These are phyloP conservation scores for Pseudogymnoascus sp. DNA, from an alignment of 2,329 filamentous ascomycete genomes.

Conservation along the genomic window DNA sequence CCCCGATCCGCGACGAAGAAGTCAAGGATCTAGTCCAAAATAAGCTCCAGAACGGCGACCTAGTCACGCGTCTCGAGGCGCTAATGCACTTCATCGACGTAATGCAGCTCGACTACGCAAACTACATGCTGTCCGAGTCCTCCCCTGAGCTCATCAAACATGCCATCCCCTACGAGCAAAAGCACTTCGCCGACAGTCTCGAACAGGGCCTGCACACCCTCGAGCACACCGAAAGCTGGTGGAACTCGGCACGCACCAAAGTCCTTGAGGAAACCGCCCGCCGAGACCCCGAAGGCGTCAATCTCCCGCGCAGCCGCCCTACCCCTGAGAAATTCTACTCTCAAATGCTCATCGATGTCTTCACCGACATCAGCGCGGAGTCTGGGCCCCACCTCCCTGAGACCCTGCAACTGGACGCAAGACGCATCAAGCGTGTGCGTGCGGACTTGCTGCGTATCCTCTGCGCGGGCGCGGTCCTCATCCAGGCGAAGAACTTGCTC, in stretches of 20 bases:
- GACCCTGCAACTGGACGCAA: conserved; percentile 62
- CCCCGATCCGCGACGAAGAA: conserved; percentile 70
- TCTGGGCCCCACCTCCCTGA: conserved; percentile 48
- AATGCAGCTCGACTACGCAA: conserved; percentile 74
- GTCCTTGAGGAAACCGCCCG: conserved; percentile 58
- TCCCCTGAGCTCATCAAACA: conserved; percentile 66
- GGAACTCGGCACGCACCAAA: conserved; percentile 56
- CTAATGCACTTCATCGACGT: conserved; percentile 69
- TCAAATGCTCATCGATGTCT: conserved; percentile 67
- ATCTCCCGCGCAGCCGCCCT: conserved; percentile 53
- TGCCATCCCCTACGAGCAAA: conserved; percentile 66
- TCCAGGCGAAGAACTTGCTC: conserved; percentile 76
- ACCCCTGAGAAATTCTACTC: conserved; percentile 66
- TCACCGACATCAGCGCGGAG: conserved; percentile 57
- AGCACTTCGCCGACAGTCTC: conserved; percentile 59
- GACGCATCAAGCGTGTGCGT: conserved; percentile 53
- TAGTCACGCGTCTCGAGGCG: conserved; percentile 69
- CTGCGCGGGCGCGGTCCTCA: conserved; percentile 64
- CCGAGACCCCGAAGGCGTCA: conserved; percentile 61
- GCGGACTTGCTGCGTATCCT: conserved; percentile 56
- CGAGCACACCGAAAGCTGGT: conserved; percentile 55
- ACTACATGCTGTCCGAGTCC: conserved; percentile 67
- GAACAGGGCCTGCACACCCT: conserved; percentile 48
- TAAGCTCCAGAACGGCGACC: conserved; percentile 50
- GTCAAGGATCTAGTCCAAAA: conserved; percentile 62